Evolutionary conservation across 805 yeast species (phyloP).

Genomic region (Candida qinlingensis): DNA sequence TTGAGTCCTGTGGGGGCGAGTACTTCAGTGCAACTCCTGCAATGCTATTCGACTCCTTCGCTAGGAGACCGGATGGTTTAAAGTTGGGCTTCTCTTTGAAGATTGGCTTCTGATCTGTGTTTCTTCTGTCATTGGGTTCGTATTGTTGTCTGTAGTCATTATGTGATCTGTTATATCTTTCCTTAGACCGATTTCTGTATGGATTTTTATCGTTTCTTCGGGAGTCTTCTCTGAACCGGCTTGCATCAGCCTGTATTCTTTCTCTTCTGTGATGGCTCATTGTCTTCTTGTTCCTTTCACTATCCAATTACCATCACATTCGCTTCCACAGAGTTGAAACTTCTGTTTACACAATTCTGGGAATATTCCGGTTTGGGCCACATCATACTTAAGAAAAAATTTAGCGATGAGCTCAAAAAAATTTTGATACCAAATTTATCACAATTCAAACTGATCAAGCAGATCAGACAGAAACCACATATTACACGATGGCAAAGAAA

Average conservation of each 20-base stretch:
- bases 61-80: slow-evolving; percentile 38
- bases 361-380: slow-evolving; percentile 1
- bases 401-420: slow-evolving; percentile 5
- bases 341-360: no score
- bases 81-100: slow-evolving; percentile 28
- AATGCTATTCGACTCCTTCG: slow-evolving; percentile 33
- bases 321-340: no score
- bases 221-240: neutral
- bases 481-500: slow-evolving; percentile 31
- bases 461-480: no score
- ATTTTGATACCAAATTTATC: no score
- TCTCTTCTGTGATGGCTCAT: neutral
- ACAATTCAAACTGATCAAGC: neutral
- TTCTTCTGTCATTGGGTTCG: neutral
- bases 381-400: slow-evolving; percentile 1
- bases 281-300: no score
- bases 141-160: neutral
- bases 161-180: neutral
- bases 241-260: neutral
- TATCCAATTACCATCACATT: no score
- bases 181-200: neutral
- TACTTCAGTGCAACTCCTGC: slow-evolving; percentile 34
- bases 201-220: neutral
- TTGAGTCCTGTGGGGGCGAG: slow-evolving; percentile 32
- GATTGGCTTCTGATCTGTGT: neutral